phyloP scores from a whole-genome alignment of 2,329 filamentous ascomycete species.

The Xylaria sp. region DNA sequence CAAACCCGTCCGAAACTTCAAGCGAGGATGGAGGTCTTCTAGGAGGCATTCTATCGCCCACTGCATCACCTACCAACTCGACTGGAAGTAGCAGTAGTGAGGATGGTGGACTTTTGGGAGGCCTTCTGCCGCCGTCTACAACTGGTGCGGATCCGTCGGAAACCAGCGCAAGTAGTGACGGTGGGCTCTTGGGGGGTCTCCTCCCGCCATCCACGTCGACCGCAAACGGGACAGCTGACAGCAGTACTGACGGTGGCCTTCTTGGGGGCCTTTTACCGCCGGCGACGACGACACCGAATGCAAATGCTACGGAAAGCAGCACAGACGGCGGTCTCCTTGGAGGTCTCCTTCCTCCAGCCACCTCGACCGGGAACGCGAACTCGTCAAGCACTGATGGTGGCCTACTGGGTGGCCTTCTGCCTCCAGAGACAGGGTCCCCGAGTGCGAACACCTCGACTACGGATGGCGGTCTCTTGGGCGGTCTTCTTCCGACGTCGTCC shows the following conservation, averaged over 20 bases:
- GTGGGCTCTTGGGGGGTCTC: background rate
- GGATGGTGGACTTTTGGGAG: background rate
- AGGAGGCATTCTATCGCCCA: background rate
- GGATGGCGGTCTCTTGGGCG: background rate
- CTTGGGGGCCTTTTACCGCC: background rate
- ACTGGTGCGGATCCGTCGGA: background rate
- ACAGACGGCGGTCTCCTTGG: background rate
- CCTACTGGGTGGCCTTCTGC: too few species aligned
- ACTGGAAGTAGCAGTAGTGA: background rate
- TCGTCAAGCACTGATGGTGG: background rate
- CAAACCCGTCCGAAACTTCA: too few species aligned
- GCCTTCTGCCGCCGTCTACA: background rate
- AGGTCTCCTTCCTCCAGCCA: background rate
- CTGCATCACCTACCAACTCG: background rate
- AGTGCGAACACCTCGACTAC: too few species aligned
- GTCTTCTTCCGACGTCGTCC: background rate
- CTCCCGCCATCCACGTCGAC: background rate
- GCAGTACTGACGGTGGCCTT: background rate
- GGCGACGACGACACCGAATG: background rate
- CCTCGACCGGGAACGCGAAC: background rate
- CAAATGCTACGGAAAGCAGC: background rate
- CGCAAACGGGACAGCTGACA: background rate
- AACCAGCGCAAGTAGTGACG: background rate
- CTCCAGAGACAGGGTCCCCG: too few species aligned
- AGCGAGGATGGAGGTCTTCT: background rate